phyloP scores from a whole-genome alignment of 106 monocot genomes.

The Narthecium ossifragum region DNA sequence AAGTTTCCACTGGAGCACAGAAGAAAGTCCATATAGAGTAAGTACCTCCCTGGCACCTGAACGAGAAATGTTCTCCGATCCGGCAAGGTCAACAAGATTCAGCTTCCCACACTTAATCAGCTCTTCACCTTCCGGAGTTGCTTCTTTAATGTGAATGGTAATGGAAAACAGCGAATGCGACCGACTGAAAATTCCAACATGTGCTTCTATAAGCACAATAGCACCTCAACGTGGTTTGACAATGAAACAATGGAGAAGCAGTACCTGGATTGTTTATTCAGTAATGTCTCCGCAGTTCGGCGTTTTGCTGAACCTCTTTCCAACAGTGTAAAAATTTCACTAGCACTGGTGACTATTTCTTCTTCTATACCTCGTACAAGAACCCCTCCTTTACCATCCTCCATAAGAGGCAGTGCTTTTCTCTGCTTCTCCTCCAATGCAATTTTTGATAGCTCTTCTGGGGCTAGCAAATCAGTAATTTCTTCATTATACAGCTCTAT shows the following conservation, averaged over 20 bases:
- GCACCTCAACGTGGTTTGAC: not conserved
- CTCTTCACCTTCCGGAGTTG: constrained; percentile 99
- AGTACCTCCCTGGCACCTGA: constrained; percentile 97
- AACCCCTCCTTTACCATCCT: constrained; percentile 98
- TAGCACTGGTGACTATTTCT: constrained; percentile 85
- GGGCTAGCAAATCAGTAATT: constrained; percentile 94
- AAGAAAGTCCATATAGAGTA: not conserved
- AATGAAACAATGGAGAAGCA: not conserved
- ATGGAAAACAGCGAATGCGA: constrained; percentile 98
- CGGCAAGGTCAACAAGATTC: constrained; percentile 96
- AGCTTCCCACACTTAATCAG: constrained; percentile 97
- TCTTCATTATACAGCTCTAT: constrained; percentile 98
- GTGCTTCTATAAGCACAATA: not conserved
- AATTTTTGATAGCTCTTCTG: constrained; percentile 84
- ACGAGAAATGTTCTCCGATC: constrained; percentile 96
- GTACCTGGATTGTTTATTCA: constrained; percentile 99
- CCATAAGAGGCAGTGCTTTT: constrained; percentile 89
- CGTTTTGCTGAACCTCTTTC: constrained; percentile 94
- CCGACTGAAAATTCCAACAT: constrained; percentile 47
- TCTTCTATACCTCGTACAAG: constrained; percentile 93
- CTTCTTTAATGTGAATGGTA: constrained; percentile 99
- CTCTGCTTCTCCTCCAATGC: constrained; percentile 79
- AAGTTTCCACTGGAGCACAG: not conserved
- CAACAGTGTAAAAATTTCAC: constrained; percentile 84
- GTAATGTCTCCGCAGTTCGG: constrained; percentile 89